A percentile compares a stretch with the other conserved stretches of the same genome.
Conservation (phyloP, 208 protist species). For the Novymonas esmeraldas region DNA sequence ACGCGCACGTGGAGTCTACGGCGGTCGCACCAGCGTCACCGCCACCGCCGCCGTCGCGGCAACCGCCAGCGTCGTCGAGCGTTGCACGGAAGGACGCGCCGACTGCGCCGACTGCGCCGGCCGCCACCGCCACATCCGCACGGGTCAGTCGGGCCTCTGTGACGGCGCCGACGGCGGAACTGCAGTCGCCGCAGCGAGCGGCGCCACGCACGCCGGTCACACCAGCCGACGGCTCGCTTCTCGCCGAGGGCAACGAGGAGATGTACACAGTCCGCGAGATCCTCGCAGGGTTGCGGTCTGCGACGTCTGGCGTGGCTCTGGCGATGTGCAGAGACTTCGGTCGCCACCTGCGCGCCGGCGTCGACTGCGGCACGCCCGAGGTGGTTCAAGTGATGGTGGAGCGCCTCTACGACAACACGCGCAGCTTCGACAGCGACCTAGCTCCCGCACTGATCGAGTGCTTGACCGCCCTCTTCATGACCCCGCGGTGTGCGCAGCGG, state of each 20-base stretch:
- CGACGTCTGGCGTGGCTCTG: constrained; percentile 49
- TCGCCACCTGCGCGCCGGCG: constrained; percentile 59
- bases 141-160: not conserved
- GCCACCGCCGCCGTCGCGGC: not conserved
- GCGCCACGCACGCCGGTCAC: not conserved
- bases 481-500: constrained; percentile 40
- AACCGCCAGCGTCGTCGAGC: too few species aligned
- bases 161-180: not conserved
- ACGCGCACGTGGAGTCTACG: not conserved
- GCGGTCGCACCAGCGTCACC: too few species aligned
- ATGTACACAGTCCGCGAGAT: constrained; percentile 84
- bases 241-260: constrained; percentile 32
- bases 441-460: constrained; percentile 67
- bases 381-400: constrained; percentile 86
- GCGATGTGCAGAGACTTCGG: constrained; percentile 74
- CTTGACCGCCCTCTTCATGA: constrained; percentile 65
- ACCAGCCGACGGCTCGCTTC: not conserved
- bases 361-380: constrained; percentile 71
- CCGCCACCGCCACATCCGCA: too few species aligned
- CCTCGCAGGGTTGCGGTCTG: constrained; percentile 68
- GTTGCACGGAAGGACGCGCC: not conserved
- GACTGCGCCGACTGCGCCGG: not conserved
- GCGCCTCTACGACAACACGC: constrained; percentile 75
- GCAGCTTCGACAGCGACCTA: constrained; percentile 55
- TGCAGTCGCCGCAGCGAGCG: not conserved